Evolutionary conservation across 768 basidiomycete species (phyloP), one percentile per base, ranked within the genome.

Genomic region (Serendipita sp.): DNA sequence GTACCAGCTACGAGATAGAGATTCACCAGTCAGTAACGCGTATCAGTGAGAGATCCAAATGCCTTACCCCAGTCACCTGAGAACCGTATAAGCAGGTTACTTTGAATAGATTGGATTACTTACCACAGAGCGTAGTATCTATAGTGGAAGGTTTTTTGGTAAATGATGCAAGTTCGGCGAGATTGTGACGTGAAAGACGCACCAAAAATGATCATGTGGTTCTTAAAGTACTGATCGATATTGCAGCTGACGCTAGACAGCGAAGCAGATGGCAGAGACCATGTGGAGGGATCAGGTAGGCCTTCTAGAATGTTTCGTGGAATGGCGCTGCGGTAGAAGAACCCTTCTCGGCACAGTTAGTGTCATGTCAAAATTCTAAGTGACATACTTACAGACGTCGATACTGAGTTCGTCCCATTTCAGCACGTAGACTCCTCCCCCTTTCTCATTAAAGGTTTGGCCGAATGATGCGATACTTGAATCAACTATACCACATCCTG

Each of bases 401-500:
- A 90, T 88, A 1, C 83, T 82, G 64, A 76, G 77, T 64, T 82
- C 79, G 68, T 91, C 87, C 91, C 91, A 93, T 67, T 86, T 85
- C 87, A 90, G 90, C 1, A 83, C 89, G 70, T 89, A 92, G 2
- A 90, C 83, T 2, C 91, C 91, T 3, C 91, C 91, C 9, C 85
- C 81, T 68, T 81, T 82, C 0, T 78, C 77, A 65, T 92, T 90
- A 69, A 92, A 92, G 61, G 79, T 80, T 41, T 85, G 83, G 0
- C 91, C 91, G 71, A 88, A 93, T 0, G 90, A 93, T 1, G 86
- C 84, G 22, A 78, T 77, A 68, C 88, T 91, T 82, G 82, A 83
- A 69, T 92, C 89, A 0, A 78, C 81, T 65, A 91, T 75, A 41
- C 84, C 84, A 66, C 91, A 92, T 4, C 91, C 90, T 45, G 83